Percentiles rank a stretch among this genome's conserved stretches.
Evolutionary conservation across 768 basidiomycete genomes (phyloP).

Genomic region (Mycena albidolilacea): DNA sequence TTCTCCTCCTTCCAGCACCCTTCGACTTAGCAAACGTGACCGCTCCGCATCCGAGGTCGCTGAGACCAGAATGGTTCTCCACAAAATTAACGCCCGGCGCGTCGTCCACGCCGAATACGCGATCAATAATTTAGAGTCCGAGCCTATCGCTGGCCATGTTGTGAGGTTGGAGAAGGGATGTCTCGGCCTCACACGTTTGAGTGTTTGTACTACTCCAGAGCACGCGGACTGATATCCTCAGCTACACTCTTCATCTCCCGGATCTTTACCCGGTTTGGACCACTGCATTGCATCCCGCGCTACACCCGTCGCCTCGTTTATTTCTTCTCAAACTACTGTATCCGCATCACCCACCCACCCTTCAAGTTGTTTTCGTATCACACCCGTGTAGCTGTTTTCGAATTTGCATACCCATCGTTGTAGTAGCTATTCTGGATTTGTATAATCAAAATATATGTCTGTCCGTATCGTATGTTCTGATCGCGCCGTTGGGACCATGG

Average conservation of each 20-base stretch:
- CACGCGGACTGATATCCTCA: constrained; percentile 32
- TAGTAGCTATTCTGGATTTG: constrained; percentile 23
- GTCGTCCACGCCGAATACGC: constrained; percentile 79
- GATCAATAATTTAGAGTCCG: constrained; percentile 78
- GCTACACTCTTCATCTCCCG: constrained; percentile 1
- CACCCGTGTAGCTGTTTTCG: constrained; percentile 24
- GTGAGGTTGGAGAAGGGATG: constrained; percentile 69
- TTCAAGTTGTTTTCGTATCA: constrained; percentile 10
- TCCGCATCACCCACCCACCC: constrained; percentile 3
- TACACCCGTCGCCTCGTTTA: constrained; percentile 1
- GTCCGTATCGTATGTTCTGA: background rate
- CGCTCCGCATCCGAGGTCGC: constrained; percentile 54
- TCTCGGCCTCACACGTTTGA: constrained; percentile 62
- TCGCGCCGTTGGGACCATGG: no score
- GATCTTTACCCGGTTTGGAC: constrained; percentile 16
- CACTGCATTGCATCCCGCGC: constrained; percentile 14
- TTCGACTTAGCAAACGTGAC: constrained; percentile 38
- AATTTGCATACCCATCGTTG: constrained; percentile 11
- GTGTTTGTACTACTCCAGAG: constrained; percentile 20
- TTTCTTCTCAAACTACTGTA: constrained; percentile 19
- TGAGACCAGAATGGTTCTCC: constrained; percentile 69
- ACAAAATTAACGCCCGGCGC: constrained; percentile 79
- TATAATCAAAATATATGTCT: constrained; percentile 18
- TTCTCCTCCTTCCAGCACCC: constrained; percentile 25
- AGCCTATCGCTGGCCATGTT: constrained; percentile 72